Conservation (phyloP, 1,139 yeast genomes). For the Blastobotrys buckinghamii region DNA sequence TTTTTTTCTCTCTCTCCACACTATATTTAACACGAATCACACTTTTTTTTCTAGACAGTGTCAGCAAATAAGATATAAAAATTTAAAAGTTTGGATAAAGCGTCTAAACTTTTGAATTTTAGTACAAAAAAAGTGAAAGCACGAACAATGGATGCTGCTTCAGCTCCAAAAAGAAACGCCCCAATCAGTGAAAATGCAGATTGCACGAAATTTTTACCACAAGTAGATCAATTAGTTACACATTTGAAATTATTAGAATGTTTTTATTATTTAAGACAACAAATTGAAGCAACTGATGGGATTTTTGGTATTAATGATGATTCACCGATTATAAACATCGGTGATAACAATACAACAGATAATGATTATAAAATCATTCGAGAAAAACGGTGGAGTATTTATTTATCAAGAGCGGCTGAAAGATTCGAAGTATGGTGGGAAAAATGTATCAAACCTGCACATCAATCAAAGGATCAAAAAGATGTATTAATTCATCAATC, state of each 20-base stretch:
- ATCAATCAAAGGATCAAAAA: not conserved
- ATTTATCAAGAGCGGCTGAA: slow-evolving; percentile 32
- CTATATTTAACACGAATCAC: too few relatives aligned
- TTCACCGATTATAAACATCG: not conserved
- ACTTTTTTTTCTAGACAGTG: too few relatives aligned
- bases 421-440: slow-evolving; percentile 32
- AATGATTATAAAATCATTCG: slow-evolving; percentile 1
- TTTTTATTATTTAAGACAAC: slow-evolving; percentile 28
- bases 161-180: not conserved
- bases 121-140: not conserved
- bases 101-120: too few relatives aligned
- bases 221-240: slow-evolving; percentile 16
- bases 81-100: too few relatives aligned
- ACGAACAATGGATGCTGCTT: not conserved
- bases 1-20: too few relatives aligned
- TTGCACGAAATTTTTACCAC: not conserved
- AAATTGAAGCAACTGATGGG: slow-evolving; percentile 17
- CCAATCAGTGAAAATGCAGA: not conserved
- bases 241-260: slow-evolving; percentile 36
- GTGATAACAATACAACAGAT: not conserved
- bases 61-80: too few relatives aligned
- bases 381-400: slow-evolving; percentile 34
- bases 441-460: not conserved
- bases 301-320: slow-evolving; percentile 15
- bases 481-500: not conserved